Conservation (phyloP, 345 rosid species). For the Eucalyptus guilfoylei region DNA sequence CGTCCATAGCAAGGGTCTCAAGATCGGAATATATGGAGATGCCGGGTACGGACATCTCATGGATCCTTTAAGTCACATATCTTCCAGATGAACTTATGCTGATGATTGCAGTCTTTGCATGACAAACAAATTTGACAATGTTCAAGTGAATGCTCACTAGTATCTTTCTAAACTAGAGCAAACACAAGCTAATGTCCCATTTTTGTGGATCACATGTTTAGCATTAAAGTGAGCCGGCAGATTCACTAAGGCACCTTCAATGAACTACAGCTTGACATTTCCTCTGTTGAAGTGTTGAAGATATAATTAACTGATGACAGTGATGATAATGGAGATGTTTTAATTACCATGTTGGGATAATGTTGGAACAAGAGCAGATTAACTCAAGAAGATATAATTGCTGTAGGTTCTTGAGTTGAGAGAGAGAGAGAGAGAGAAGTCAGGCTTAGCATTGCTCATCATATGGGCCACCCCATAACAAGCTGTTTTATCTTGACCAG, state of each 20-base stretch:
- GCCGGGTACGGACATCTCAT: conserved; percentile 12
- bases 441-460: neutral
- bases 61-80: neutral
- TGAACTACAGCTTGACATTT: neutral
- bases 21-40: conserved; percentile 32
- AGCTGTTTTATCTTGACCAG: neutral
- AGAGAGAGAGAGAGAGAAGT: neutral
- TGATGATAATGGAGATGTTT: neutral
- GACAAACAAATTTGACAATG: neutral
- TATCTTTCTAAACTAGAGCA: neutral
- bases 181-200: neutral
- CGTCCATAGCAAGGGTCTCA: conserved; percentile 24
- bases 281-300: neutral
- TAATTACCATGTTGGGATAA: neutral
- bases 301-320: neutral
- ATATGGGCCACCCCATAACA: neutral
- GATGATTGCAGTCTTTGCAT: neutral
- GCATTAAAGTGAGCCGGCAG: neutral
- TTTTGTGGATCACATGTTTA: neutral
- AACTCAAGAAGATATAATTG: neutral
- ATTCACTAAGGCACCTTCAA: neutral
- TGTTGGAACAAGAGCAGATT: neutral
- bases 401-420: neutral
- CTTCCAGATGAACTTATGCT: neutral
- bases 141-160: neutral